phyloP scores from a whole-genome alignment of 1,284 basidiomycete genomes.

The Grifola frondosa region DNA sequence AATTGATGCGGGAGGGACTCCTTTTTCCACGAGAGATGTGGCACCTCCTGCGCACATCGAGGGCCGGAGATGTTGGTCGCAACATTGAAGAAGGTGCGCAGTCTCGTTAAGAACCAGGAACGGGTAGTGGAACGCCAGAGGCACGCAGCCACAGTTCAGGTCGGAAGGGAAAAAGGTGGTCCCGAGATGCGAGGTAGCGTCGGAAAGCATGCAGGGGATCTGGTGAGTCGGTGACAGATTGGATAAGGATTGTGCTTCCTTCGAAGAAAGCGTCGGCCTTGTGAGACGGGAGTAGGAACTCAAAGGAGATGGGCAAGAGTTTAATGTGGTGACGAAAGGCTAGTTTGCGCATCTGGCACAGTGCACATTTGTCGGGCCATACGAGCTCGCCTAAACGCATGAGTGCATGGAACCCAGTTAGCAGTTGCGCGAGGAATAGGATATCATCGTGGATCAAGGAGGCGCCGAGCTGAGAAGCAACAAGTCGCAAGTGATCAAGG shows the following conservation, averaged over 20 bases:
- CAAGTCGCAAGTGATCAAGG: constrained; percentile 19
- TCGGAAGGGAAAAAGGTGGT: constrained; percentile 14
- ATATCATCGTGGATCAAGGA: constrained; percentile 28
- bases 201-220: constrained; percentile 4
- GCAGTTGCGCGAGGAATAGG: constrained; percentile 28
- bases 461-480: too few relatives aligned
- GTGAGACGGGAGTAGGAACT: constrained; percentile 30
- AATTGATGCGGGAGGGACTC: constrained; percentile 33
- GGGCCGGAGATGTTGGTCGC: constrained; percentile 25
- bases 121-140: constrained; percentile 22
- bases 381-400: constrained; percentile 34
- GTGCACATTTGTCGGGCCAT: constrained; percentile 14
- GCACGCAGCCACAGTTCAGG: constrained; percentile 20
- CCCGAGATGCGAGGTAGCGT: constrained; percentile 17
- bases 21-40: constrained; percentile 32
- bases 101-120: constrained; percentile 24
- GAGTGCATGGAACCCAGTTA: constrained; percentile 33
- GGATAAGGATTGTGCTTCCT: constrained; percentile 1
- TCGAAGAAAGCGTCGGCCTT: constrained; percentile 29
- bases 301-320: not conserved
- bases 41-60: constrained; percentile 39
- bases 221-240: not conserved
- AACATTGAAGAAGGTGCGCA: constrained; percentile 15
- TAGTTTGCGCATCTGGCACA: constrained; percentile 23
- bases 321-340: constrained; percentile 17